Conservation (phyloP, 2,329 filamentous ascomycete species). For the Phialemonium atrogriseum region DNA sequence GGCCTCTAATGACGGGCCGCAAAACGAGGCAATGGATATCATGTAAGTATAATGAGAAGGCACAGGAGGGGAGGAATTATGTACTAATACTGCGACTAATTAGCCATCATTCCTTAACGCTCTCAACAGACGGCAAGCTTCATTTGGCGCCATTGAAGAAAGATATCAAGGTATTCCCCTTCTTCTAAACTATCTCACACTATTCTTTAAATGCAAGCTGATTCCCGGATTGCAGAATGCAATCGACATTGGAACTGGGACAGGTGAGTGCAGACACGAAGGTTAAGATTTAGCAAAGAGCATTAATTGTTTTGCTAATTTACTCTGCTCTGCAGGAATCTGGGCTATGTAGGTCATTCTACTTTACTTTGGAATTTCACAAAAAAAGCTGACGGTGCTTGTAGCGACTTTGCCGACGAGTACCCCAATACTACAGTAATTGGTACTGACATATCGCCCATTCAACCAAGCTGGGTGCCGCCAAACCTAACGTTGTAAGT, state of each 20-base stretch:
- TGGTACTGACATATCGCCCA: no score
- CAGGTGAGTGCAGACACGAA: constrained; percentile 7
- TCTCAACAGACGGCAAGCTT: constrained; percentile 6
- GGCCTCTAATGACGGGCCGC: constrained; percentile 14
- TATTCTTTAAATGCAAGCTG: no score
- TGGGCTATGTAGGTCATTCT: constrained; percentile 10
- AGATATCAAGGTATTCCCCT: constrained; percentile 2
- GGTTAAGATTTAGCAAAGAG: background rate
- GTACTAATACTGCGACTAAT: no score
- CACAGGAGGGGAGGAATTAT: background rate
- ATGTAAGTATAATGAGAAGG: constrained; percentile 4
- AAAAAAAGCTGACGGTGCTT: no score
- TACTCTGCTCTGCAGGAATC: constrained; percentile 3
- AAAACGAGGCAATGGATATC: constrained; percentile 9
- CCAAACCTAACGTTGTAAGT: no score
- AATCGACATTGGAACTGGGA: constrained; percentile 10
- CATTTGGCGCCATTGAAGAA: constrained; percentile 6
- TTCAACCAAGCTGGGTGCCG: no score
- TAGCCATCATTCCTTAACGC: constrained; percentile 10
- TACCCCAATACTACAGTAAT: no score
- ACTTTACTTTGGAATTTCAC: no score
- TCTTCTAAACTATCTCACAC: background rate
- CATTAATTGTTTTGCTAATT: background rate
- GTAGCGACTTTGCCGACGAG: no score
- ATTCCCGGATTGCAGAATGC: constrained; percentile 3